These are phyloP conservation scores for Biscogniauxia sp. DNA, from an alignment of 2,329 filamentous ascomycete genomes.

Conservation along the genomic window DNA sequence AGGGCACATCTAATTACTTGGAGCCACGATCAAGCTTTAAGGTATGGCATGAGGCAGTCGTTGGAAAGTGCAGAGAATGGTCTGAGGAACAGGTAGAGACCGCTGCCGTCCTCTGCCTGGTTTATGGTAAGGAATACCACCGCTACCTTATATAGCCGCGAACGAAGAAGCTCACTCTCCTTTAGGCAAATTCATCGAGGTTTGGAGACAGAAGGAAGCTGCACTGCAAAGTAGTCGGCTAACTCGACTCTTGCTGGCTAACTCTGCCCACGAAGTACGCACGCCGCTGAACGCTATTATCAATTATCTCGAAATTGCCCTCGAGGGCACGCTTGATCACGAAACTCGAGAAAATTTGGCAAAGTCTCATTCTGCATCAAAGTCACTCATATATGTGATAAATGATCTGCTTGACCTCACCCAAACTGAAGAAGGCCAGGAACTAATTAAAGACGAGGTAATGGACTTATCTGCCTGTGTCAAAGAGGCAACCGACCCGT, in stretches of 20 bases:
- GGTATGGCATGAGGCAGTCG: slow-evolving; percentile 75
- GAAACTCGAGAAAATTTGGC: slow-evolving; percentile 84
- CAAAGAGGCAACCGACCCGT: slow-evolving; percentile 73
- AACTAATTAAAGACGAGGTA: slow-evolving; percentile 74
- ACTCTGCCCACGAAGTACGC: slow-evolving; percentile 88
- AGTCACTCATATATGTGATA: slow-evolving; percentile 90
- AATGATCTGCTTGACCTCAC: slow-evolving; percentile 88
- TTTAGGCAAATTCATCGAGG: slow-evolving; percentile 74
- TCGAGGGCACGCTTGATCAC: slow-evolving; percentile 75
- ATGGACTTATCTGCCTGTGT: slow-evolving; percentile 73
- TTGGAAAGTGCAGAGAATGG: slow-evolving; percentile 85
- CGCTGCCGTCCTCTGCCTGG: slow-evolving; percentile 79
- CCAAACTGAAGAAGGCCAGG: slow-evolving; percentile 79
- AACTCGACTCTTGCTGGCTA: slow-evolving; percentile 74
- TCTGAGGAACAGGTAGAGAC: slow-evolving; percentile 86
- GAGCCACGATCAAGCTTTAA: slow-evolving; percentile 80
- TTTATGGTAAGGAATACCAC: slow-evolving; percentile 63
- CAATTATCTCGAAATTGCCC: slow-evolving; percentile 87
- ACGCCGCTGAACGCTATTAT: slow-evolving; percentile 92
- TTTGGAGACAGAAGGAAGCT: slow-evolving; percentile 88
- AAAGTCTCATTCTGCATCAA: slow-evolving; percentile 85
- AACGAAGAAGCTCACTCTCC: slow-evolving; percentile 6
- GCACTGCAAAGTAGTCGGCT: slow-evolving; percentile 79
- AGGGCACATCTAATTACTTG: slow-evolving; percentile 70
- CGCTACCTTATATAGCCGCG: not conserved